Percentiles rank a stretch among this genome's conserved stretches.
These are phyloP conservation scores for Euphorbia lathyris DNA, from an alignment of 345 rosid species.

Conservation along the genomic window DNA sequence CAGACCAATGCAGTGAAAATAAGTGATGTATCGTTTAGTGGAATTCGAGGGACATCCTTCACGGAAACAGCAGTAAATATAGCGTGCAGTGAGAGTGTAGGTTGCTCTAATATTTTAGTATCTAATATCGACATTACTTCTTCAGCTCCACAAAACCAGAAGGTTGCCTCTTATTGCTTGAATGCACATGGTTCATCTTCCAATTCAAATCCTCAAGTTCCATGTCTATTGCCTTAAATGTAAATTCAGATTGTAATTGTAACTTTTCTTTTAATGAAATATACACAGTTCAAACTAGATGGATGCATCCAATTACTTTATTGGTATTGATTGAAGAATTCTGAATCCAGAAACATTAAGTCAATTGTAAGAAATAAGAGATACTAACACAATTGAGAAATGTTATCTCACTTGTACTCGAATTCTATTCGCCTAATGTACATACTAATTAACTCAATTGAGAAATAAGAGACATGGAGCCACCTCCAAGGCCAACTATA, in stretches of 20 bases:
- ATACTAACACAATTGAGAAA: conserved; percentile 53
- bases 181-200: conserved; percentile 17
- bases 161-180: not conserved
- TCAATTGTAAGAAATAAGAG: conserved; percentile 46
- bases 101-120: conserved; percentile 11
- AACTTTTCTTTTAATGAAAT: not conserved
- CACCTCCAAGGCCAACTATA: conserved; percentile 62
- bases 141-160: not conserved
- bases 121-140: conserved; percentile 12
- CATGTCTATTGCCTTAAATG: not conserved
- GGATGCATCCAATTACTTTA: conserved; percentile 25
- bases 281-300: not conserved
- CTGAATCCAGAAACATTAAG: conserved; percentile 41
- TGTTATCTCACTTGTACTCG: conserved; percentile 40
- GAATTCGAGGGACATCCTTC: conserved; percentile 18
- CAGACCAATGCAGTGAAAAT: conserved; percentile 13
- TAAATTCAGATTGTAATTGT: not conserved
- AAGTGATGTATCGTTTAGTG: conserved; percentile 16
- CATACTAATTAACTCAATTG: conserved; percentile 56
- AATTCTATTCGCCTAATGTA: conserved; percentile 6
- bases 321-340: conserved; percentile 34
- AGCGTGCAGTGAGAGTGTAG: conserved; percentile 8
- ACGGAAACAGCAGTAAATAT: conserved; percentile 10
- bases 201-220: not conserved
- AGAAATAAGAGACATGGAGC: conserved; percentile 46